phyloP scores from a whole-genome alignment of 805 yeast genomes.

The Monosporozyma servazzii region DNA sequence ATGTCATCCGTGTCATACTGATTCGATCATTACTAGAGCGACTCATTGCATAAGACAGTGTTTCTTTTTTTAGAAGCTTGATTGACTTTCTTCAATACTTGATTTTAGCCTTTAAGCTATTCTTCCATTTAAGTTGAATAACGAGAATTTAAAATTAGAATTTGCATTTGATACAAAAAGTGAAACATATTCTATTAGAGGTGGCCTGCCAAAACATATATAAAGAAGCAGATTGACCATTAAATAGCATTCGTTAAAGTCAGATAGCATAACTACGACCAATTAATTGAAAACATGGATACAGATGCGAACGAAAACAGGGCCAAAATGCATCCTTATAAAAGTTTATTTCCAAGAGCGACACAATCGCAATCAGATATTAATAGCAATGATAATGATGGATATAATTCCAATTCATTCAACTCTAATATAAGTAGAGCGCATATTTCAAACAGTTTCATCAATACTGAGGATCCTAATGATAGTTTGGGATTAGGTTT shows the following conservation, averaged over 20 bases:
- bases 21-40: neutral
- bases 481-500: neutral
- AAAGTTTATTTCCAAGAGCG: slow-evolving; percentile 3
- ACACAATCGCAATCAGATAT: slow-evolving; percentile 5
- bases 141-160: neutral
- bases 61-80: no score
- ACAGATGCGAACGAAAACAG: neutral
- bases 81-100: no score
- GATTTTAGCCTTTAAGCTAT: neutral
- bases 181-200: neutral
- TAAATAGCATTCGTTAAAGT: neutral
- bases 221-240: neutral
- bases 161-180: neutral
- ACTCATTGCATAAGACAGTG: neutral
- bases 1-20: neutral
- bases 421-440: neutral
- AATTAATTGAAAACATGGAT: neutral
- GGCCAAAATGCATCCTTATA: slow-evolving; percentile 8
- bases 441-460: neutral
- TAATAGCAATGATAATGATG: neutral
- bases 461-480: neutral
- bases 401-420: neutral
- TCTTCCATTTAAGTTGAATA: neutral
- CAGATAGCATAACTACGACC: neutral
- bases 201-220: neutral